These are phyloP conservation scores for Trichoderma gracile DNA, from an alignment of 2,329 filamentous ascomycete species.

Conservation along the genomic window DNA sequence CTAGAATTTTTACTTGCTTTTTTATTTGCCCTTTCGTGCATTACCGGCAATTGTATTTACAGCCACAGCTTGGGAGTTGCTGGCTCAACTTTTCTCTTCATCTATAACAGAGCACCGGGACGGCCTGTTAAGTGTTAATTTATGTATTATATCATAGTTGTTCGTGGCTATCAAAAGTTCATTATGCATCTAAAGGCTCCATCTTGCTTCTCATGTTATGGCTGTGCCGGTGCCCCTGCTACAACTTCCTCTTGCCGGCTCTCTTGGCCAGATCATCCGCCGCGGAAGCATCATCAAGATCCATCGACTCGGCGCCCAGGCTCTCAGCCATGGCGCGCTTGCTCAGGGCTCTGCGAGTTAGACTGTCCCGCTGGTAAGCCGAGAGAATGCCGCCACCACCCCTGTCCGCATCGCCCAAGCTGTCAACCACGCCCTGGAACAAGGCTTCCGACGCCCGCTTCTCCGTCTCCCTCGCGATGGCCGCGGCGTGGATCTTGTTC, in stretches of 20 bases:
- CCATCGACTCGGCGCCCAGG: conserved; percentile 52
- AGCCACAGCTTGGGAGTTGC: conserved; percentile 31
- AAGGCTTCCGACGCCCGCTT: conserved; percentile 50
- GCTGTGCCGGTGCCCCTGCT: conserved; percentile 23
- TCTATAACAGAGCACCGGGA: conserved; percentile 28
- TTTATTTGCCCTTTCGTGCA: conserved; percentile 32
- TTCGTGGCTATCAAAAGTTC: conserved; percentile 33
- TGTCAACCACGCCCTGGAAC: conserved; percentile 51
- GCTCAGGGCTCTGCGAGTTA: conserved; percentile 34
- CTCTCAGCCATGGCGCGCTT: conserved; percentile 47
- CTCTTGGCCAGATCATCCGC: conserved; percentile 53
- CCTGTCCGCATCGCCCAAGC: conserved; percentile 47
- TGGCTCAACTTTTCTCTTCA: conserved; percentile 29
- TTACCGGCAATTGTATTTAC: conserved; percentile 32
- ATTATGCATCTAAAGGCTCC: neutral
- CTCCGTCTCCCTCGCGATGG: conserved; percentile 54
- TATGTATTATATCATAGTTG: conserved; percentile 32
- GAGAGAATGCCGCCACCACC: conserved; percentile 31
- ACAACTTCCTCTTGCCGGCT: conserved; percentile 57
- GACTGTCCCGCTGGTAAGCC: conserved; percentile 31
- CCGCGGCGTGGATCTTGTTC: conserved; percentile 60
- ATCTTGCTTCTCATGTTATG: conserved; percentile 24
- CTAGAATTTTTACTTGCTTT: conserved; percentile 23
- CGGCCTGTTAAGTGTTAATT: conserved; percentile 28
- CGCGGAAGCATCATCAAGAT: conserved; percentile 55